Evolutionary conservation across 2,329 filamentous ascomycete genomes (phyloP).

Genomic region (Tricladium varicosporioides): DNA sequence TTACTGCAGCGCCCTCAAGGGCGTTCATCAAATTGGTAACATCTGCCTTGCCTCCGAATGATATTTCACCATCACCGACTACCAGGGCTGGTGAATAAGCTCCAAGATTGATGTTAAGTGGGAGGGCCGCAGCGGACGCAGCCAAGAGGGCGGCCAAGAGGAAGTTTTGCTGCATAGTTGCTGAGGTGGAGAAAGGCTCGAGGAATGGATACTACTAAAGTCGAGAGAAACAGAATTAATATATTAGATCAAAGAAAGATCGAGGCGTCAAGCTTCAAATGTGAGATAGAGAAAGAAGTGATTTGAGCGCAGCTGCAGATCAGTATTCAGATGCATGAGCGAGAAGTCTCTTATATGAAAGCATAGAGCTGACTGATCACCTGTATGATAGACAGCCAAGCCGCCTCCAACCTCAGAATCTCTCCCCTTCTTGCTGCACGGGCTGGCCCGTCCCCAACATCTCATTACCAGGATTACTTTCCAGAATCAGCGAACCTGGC

Average conservation of each 20-base stretch:
- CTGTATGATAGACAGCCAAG: slow-evolving; percentile 5
- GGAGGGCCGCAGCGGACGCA: slow-evolving; percentile 32
- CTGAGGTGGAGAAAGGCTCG: slow-evolving; percentile 8
- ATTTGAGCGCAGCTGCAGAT: slow-evolving; percentile 29
- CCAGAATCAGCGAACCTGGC: not conserved
- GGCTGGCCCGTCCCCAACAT: slow-evolving; percentile 16
- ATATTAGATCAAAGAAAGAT: slow-evolving; percentile 17
- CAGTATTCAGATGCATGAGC: slow-evolving; percentile 14
- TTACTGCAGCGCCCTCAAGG: slow-evolving; percentile 46
- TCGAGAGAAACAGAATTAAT: slow-evolving; percentile 13
- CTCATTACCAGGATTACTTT: slow-evolving; percentile 1
- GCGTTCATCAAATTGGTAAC: slow-evolving; percentile 45
- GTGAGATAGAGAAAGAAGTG: slow-evolving; percentile 16
- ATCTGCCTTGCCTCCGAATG: slow-evolving; percentile 45
- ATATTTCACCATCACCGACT: slow-evolving; percentile 46
- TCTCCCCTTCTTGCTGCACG: slow-evolving; percentile 13
- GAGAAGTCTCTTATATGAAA: slow-evolving; percentile 26
- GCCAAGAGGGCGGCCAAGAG: slow-evolving; percentile 34
- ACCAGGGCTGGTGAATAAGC: slow-evolving; percentile 27
- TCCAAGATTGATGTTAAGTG: slow-evolving; percentile 21
- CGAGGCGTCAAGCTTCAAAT: slow-evolving; percentile 32
- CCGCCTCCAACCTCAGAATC: slow-evolving; percentile 7
- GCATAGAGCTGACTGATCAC: slow-evolving; percentile 9
- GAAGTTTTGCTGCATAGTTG: slow-evolving; percentile 29
- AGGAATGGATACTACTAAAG: not conserved